Base-by-base conservation (phyloP, 1,139 yeast species). In the Taphrina communis region DNA sequence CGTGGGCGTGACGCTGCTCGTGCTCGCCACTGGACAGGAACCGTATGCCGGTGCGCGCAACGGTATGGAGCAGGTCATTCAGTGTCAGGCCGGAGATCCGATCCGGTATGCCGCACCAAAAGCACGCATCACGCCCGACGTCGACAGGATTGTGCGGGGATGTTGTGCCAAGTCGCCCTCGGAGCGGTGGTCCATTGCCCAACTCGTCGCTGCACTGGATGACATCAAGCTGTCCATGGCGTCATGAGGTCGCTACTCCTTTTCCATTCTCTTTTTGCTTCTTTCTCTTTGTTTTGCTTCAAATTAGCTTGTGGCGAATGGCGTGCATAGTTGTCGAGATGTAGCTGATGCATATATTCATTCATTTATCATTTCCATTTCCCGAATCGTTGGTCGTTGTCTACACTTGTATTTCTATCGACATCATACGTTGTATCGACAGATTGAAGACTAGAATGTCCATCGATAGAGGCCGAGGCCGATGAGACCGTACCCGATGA, bases 11-110 rank as follows among this genome's bases (percentile, higher is more conserved):
- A 31, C 55, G 17, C 50, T 63, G 12, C 57, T 63, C 6, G 60
- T 53, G n/a, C 61, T 63, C 17, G 67, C 67, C n/a, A 63, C 67
- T 7, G 67, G 61, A 1, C 38, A 31, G 36, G 53, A 53, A 46
- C 67, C 67, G 25, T 63, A 63, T 48, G 35, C 48, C 4, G 55
- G 31, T 3, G 67, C 67, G 19, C 35, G 67, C 7, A 53, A 42
- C 36, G 61, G 67, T 7, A 53, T 63, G 48, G 67, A 53, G 38
- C 25, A 17, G 25, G 46, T 63, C 56, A 53, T 63, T 17, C 59
- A 53, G 61, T 48, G 61, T 25, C 67, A 63, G 44, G 44, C 60
- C 25, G 67, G 67, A 12, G 61, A 63, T 7, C 67, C 67, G 31
- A 46, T 63, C 44, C 55, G 61, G 6, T 63, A 48, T 48, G 48